Evolutionary conservation across 106 monocot genomes (phyloP).

Genomic region (Triglochin maritima): DNA sequence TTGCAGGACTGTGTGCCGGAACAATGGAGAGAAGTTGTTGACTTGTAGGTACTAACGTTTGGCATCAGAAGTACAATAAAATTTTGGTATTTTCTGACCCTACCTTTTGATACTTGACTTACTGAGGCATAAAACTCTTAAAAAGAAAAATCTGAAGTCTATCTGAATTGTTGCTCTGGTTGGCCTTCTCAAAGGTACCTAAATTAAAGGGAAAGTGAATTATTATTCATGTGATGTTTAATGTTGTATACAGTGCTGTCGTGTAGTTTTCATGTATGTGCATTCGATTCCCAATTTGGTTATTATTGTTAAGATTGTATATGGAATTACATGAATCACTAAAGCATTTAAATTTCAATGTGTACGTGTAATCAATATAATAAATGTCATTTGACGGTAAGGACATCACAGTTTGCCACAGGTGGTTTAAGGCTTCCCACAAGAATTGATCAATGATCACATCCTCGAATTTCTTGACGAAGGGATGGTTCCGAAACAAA

Average conservation of each 20-base stretch:
- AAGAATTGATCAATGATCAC: constrained; percentile 54
- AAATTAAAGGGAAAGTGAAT: neutral
- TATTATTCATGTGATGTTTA: neutral
- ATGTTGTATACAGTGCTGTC: neutral
- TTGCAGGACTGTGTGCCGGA: too few relatives aligned
- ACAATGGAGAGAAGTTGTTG: too few relatives aligned
- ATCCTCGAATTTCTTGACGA: constrained; percentile 79
- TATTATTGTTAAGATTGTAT: neutral
- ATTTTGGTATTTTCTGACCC: too few relatives aligned
- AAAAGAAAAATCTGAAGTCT: neutral
- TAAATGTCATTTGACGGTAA: too few relatives aligned
- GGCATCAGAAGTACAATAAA: too few relatives aligned
- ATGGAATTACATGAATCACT: neutral
- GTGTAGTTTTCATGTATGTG: neutral
- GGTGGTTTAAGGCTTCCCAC: constrained; percentile 56
- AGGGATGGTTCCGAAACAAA: constrained; percentile 51
- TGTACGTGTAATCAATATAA: neutral
- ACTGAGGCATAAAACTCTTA: neutral
- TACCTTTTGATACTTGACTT: neutral
- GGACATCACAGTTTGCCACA: neutral
- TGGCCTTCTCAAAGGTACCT: neutral
- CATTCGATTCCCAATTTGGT: neutral
- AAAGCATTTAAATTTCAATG: neutral
- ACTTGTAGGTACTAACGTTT: too few relatives aligned
- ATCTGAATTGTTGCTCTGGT: neutral